A percentile compares a stretch with the other conserved stretches of the same genome.
Evolutionary conservation across 2,329 filamentous ascomycete species (phyloP).

Genomic region (Talaromyces pinophilus): DNA sequence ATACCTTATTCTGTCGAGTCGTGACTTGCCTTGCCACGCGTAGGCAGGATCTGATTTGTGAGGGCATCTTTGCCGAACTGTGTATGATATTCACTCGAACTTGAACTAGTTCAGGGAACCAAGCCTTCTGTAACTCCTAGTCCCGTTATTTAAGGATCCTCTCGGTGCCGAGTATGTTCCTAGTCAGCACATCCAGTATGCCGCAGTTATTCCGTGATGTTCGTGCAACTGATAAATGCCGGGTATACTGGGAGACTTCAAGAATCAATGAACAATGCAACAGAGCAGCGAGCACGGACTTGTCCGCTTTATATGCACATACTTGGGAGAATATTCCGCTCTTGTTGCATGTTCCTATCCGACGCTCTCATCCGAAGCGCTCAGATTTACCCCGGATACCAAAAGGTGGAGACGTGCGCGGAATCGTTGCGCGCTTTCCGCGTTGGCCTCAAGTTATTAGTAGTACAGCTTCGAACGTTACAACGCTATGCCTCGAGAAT

Average conservation of each 20-base stretch:
- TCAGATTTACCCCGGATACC: conserved; percentile 4
- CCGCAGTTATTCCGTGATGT: not conserved
- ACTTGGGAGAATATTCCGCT: not conserved
- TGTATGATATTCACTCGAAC: not conserved
- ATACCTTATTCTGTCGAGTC: conserved; percentile 40
- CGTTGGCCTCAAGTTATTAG: not conserved
- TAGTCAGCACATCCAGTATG: not conserved
- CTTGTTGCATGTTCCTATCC: not conserved
- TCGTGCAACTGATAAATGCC: not conserved
- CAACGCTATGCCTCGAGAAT: not conserved
- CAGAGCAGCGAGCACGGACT: not conserved
- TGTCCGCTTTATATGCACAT: not conserved
- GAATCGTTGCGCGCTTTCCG: conserved; percentile 16
- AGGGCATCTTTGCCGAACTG: conserved; percentile 35
- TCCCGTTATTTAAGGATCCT: not conserved
- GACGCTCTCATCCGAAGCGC: conserved; percentile 3
- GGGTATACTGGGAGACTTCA: not conserved
- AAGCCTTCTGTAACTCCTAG: not conserved
- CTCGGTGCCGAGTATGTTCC: not conserved
- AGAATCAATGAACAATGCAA: not conserved
- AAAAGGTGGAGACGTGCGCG: not conserved
- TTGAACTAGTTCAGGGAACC: not conserved
- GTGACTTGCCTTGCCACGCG: conserved; percentile 43
- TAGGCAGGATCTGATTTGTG: conserved; percentile 41
- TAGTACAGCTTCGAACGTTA: not conserved